Evolutionary conservation across 2,329 filamentous ascomycete genomes (phyloP).

Genomic region (Phialophora tarda): DNA sequence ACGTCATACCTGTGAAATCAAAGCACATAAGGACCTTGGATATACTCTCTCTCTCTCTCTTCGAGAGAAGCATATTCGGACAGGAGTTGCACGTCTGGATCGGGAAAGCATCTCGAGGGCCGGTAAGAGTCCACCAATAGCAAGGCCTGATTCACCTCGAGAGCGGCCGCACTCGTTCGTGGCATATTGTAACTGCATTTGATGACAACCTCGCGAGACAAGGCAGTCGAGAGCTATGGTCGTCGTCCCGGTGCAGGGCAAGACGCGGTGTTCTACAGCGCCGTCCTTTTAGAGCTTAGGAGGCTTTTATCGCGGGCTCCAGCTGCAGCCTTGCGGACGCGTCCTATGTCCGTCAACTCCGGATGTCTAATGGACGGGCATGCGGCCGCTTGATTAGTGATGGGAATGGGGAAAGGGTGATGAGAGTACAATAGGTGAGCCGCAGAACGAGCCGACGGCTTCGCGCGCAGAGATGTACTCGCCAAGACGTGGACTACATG

Average conservation of each 20-base stretch:
- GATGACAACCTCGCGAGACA: neutral
- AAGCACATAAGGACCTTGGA: slow-evolving; percentile 1
- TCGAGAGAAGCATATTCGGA: neutral
- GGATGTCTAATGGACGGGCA: too few species aligned
- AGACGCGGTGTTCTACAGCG: neutral
- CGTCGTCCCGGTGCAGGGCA: neutral
- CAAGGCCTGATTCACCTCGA: neutral
- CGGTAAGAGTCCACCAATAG: neutral
- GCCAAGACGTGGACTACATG: neutral
- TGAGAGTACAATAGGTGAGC: neutral
- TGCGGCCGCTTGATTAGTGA: neutral
- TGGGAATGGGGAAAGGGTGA: neutral
- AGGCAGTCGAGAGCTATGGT: neutral
- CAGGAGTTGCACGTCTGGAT: neutral
- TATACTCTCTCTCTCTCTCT: neutral
- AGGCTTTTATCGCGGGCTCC: neutral
- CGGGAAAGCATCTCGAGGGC: neutral
- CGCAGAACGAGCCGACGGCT: too few species aligned
- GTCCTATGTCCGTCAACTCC: neutral
- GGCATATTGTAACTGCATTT: neutral
- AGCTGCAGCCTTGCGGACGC: neutral
- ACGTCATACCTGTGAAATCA: slow-evolving; percentile 2
- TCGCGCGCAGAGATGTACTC: neutral
- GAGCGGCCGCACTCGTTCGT: neutral
- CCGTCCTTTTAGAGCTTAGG: neutral